Evolutionary conservation across 306 rosid species (phyloP).

Genomic region (Pterocarpus santalinus): DNA sequence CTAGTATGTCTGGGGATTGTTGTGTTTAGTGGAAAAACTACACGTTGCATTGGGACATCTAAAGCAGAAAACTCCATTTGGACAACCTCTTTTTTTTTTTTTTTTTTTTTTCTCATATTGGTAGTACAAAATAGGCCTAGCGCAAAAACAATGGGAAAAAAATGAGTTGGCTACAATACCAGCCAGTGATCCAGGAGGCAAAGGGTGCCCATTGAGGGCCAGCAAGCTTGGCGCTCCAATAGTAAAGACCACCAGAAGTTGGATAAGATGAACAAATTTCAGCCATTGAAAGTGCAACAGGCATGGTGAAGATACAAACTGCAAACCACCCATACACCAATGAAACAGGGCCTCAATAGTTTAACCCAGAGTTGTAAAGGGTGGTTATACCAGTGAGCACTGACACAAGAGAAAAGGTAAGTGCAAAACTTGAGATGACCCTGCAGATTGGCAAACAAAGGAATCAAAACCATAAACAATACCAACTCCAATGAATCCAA

Average conservation of each 20-base stretch:
- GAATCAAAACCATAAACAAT: constrained; percentile 14
- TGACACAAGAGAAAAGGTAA: constrained; percentile 85
- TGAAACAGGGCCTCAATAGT: constrained; percentile 86
- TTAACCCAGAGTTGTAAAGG: constrained; percentile 81
- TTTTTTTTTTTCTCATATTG: background rate
- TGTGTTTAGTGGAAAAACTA: too few relatives aligned
- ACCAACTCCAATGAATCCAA: background rate
- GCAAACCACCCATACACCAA: constrained; percentile 82
- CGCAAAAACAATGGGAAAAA: background rate
- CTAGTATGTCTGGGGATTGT: too few relatives aligned
- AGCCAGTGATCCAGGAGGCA: constrained; percentile 98
- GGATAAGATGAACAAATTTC: constrained; percentile 96
- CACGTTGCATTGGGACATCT: background rate
- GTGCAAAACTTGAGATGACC: constrained; percentile 81
- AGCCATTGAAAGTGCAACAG: constrained; percentile 92
- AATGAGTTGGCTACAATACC: constrained; percentile 53
- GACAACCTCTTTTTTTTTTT: too few relatives aligned
- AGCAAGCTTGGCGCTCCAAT: constrained; percentile 98
- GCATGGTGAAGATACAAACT: constrained; percentile 77
- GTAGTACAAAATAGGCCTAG: background rate
- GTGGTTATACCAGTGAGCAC: constrained; percentile 90
- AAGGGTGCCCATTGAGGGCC: constrained; percentile 91
- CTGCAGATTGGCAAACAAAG: constrained; percentile 49
- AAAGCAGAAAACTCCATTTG: background rate
- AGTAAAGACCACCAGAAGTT: constrained; percentile 95